These are phyloP conservation scores for Purshia tridentata DNA, from an alignment of 306 rosid genomes.

Conservation along the genomic window DNA sequence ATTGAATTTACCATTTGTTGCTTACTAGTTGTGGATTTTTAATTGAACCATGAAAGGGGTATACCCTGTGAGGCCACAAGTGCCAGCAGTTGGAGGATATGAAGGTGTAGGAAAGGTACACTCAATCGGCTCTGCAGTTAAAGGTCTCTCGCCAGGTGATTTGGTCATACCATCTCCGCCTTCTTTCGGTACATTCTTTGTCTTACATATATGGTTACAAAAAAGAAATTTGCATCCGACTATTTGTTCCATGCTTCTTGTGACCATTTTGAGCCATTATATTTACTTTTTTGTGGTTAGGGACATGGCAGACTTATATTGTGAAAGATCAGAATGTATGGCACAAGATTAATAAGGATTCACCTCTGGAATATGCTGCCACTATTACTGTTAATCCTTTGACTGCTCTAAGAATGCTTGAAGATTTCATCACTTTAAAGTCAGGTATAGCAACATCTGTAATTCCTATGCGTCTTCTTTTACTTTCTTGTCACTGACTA, in stretches of 20 bases:
- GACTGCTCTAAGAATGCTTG: conserved; percentile 88
- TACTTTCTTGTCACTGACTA: conserved; percentile 8
- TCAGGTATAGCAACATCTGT: conserved; percentile 43
- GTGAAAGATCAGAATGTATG: conserved; percentile 73
- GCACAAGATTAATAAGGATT: conserved; percentile 71
- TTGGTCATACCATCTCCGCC: conserved; percentile 94
- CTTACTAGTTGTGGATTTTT: conserved; percentile 11
- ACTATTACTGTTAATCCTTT: conserved; percentile 83
- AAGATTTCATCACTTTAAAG: conserved; percentile 63
- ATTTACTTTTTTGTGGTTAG: conserved; percentile 34
- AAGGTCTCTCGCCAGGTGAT: conserved; percentile 65
- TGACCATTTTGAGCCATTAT: conserved; percentile 5
- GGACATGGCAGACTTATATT: conserved; percentile 90
- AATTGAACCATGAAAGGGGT: conserved; percentile 45
- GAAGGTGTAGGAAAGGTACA: conserved; percentile 92
- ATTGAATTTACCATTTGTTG: conserved; percentile 7
- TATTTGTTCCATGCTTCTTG: background rate
- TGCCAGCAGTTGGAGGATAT: conserved; percentile 87
- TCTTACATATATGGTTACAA: background rate
- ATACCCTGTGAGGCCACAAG: conserved; percentile 82
- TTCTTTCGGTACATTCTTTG: conserved; percentile 55
- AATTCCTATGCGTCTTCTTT: conserved; percentile 6
- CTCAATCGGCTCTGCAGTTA: conserved; percentile 62
- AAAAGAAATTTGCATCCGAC: background rate
- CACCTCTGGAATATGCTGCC: conserved; percentile 85